Evolutionary conservation across 345 rosid species (phyloP), one percentile per base, ranked within the genome.

Genomic region (Melastoma malabathricum): DNA sequence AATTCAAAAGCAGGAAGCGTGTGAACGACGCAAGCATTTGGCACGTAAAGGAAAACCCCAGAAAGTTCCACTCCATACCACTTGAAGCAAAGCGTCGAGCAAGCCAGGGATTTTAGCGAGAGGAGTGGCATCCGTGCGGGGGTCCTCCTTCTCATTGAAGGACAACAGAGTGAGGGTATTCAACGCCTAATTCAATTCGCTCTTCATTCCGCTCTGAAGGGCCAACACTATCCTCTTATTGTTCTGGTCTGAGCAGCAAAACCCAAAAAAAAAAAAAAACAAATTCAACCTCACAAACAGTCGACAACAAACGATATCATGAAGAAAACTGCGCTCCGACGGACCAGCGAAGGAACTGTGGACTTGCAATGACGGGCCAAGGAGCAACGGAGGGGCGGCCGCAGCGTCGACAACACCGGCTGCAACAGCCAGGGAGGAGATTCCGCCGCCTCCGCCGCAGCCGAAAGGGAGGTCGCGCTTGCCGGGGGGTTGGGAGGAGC

Each of bases 171-270:
- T 92, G 46, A 92, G 90, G 39, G 98, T 75, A 51, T 92, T 84
- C 64, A 92, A 60, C 3, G 98, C 97, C 98, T 97, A 92, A 44
- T 74, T 87, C 54, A 92, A 62, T 68, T 92, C 98, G 64, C 97
- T 87, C 82, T 87, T 92, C 43, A 92, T 68, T 18, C 98, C 97
- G 66, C 98, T 84, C 63, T 92, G 98, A 25, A 92, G 82, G 3
- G 98, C 98, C 57, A 92, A 75, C 38, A 92, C 98, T 58, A 92
- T 82, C 66, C 98, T 75, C 70, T 69, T 79, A 41, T 80, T 78
- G 67, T 84, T 87, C 71, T 87, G 98, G 60, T 92, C 98, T 83
- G 68, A n/a, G 53, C 12, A 18, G 25, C 25, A 52, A n/a, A 18
- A 25, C 9, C 4, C 15, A 5, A 50, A 34, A 34, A 6, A 6